Conservation (phyloP, 768 basidiomycete species). For the Tulasnella sp. region DNA sequence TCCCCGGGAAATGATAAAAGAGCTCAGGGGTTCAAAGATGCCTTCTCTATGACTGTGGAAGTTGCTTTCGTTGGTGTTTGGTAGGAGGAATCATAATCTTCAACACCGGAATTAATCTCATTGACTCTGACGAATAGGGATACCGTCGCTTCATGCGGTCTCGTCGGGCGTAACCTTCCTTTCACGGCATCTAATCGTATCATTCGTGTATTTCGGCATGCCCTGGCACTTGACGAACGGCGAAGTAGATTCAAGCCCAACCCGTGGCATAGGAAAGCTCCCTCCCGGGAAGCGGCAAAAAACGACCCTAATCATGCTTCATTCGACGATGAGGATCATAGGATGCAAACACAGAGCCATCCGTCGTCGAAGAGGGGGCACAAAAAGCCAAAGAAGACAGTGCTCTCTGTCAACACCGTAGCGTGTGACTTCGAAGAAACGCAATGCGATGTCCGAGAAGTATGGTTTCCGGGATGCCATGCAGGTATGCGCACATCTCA, state of each 20-base stretch:
- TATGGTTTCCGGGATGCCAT: slow-evolving; percentile 62
- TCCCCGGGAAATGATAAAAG: not conserved
- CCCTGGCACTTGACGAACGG: slow-evolving; percentile 30
- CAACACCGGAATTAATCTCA: no score
- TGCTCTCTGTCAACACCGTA: not conserved
- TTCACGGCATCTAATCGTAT: slow-evolving; percentile 26
- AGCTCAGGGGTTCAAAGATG: slow-evolving; percentile 20
- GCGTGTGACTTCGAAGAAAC: not conserved
- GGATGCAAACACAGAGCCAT: not conserved
- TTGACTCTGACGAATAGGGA: not conserved
- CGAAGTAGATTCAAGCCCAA: slow-evolving; percentile 22
- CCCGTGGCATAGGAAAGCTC: slow-evolving; percentile 39
- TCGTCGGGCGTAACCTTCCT: slow-evolving; percentile 10
- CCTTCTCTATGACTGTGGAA: slow-evolving; percentile 14
- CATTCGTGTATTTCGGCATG: slow-evolving; percentile 26
- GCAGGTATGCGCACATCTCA: slow-evolving; percentile 16
- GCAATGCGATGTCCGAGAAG: slow-evolving; percentile 63
- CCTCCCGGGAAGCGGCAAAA: not conserved
- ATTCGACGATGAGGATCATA: not conserved
- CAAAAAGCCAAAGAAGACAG: no score
- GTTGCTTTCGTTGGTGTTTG: slow-evolving; percentile 36
- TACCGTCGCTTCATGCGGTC: slow-evolving; percentile 8
- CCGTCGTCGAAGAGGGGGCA: no score
- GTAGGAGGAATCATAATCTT: not conserved
- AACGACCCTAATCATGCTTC: not conserved